phyloP scores from a whole-genome alignment of 1,139 yeast genomes.

The Schizosaccharomyces versatilis region DNA sequence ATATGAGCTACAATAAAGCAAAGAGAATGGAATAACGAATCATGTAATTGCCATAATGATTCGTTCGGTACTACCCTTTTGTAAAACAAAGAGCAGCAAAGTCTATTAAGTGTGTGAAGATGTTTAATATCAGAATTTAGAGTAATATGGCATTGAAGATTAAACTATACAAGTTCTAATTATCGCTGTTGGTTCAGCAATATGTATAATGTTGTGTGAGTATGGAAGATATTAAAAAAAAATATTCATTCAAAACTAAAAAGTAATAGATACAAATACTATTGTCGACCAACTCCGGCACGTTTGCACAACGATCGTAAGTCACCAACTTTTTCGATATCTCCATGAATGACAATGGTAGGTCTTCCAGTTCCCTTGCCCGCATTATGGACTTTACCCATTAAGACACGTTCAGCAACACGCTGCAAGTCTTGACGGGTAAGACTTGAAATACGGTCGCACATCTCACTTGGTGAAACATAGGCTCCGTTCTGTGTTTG shows the following conservation, averaged over 20 bases:
- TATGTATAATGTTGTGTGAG: too few species aligned
- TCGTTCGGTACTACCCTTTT: too few species aligned
- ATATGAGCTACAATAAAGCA: too few species aligned
- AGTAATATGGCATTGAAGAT: too few species aligned
- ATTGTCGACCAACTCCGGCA: constrained; percentile 43
- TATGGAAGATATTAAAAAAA: too few species aligned
- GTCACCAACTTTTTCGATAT: constrained; percentile 68
- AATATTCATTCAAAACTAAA: neutral
- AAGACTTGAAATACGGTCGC: constrained; percentile 45
- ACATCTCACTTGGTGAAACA: constrained; percentile 69
- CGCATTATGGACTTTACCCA: constrained; percentile 34
- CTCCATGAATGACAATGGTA: constrained; percentile 75
- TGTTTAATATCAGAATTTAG: too few species aligned
- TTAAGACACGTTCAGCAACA: constrained; percentile 57
- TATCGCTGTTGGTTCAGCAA: too few species aligned
- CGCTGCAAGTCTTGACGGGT: constrained; percentile 44
- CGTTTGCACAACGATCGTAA: constrained; percentile 40
- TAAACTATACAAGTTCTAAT: too few species aligned
- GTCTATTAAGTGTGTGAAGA: too few species aligned
- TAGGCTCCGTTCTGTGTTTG: constrained; percentile 53
- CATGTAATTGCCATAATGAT: too few species aligned
- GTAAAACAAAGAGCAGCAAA: too few species aligned
- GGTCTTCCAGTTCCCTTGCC: constrained; percentile 43
- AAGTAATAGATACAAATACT: neutral
- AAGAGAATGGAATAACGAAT: too few species aligned